Base-by-base conservation (phyloP, 352 stramenopile genomes). In the Phytophthora pistaciae region DNA sequence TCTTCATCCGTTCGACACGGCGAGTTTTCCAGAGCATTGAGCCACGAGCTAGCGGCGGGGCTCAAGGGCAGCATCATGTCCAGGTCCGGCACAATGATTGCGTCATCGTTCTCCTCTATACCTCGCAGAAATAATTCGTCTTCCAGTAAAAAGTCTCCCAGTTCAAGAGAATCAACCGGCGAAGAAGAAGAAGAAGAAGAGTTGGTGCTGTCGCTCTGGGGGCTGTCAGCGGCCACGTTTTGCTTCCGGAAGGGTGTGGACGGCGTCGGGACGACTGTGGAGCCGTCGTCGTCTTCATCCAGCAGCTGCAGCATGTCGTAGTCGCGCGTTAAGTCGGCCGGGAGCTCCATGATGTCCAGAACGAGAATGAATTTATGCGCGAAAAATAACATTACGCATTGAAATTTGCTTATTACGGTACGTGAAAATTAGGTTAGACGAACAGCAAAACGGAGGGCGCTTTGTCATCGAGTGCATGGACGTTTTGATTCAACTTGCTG, bases 31-130 rank as follows among this genome's bases (percentile, higher is more conserved):
- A 83, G 48, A 4, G 71, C 61, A 11, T 77, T 63, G 33, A 68
- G 72, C 44, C 70, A 85, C 50, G 44, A 60, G 21, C 53, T 75
- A 40, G 48, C 27, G 9, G 16, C 16, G 1, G 83, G 80, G 27
- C 77, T 87, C 3, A 80, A 74, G 21, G 81, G 87, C 48, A 84
- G 72, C 55, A 85, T 71, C 56, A 82, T 60, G 58, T 87, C 83
- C 23, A 72, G 44, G 59, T 90, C 82, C 1, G 80, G 81, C 38
- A 82, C 49, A 80, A 66, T 64, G 50, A 82, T 60, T 61, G 76
- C 70, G 23, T 78, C 66, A 48, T 59, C 52, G 57, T 44, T 48
- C 29, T 63, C 20, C 53, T 68, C 18, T 31, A 65, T 58, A 29
- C 65, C 62, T 6, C 27, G 48, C 46, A 75, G 50, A 60, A 75